Conservation (phyloP, 2,329 filamentous ascomycete genomes). For the Alternaria alternata region DNA sequence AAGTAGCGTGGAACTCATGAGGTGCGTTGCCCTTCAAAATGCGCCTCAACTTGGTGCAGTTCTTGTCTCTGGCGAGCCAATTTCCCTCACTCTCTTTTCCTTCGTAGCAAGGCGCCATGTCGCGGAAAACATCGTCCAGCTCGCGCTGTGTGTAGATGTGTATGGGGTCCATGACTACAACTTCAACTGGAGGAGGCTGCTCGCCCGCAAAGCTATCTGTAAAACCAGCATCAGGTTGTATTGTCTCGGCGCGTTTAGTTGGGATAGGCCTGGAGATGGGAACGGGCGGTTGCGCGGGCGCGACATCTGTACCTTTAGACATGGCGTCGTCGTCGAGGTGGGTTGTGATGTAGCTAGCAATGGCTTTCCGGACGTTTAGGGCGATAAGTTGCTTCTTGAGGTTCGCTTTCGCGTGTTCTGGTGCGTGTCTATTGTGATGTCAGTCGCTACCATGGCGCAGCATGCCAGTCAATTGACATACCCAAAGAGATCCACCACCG, state of each 20-base stretch:
- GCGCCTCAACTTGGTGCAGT: slow-evolving; percentile 75
- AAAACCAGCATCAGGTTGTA: slow-evolving; percentile 55
- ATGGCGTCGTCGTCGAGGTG: slow-evolving; percentile 74
- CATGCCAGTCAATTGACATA: slow-evolving; percentile 48
- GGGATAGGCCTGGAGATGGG: slow-evolving; percentile 38
- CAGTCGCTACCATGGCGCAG: slow-evolving; percentile 17
- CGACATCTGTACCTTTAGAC: slow-evolving; percentile 34
- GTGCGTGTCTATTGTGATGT: slow-evolving; percentile 68
- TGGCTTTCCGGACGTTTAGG: slow-evolving; percentile 85
- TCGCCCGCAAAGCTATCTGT: slow-evolving; percentile 58
- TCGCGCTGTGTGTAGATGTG: slow-evolving; percentile 86
- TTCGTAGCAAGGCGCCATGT: slow-evolving; percentile 84
- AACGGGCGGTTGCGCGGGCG: slow-evolving; percentile 26
- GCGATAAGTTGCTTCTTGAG: slow-evolving; percentile 85
- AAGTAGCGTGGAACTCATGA: slow-evolving; percentile 75
- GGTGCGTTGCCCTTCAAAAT: slow-evolving; percentile 85
- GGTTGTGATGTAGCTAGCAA: slow-evolving; percentile 80
- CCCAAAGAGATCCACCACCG: slow-evolving; percentile 87
- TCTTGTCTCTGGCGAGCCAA: slow-evolving; percentile 87
- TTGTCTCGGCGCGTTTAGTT: slow-evolving; percentile 44
- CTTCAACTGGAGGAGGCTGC: slow-evolving; percentile 69
- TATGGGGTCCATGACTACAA: slow-evolving; percentile 77
- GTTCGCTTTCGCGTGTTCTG: slow-evolving; percentile 84
- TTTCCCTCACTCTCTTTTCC: slow-evolving; percentile 90
- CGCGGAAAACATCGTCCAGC: slow-evolving; percentile 84